phyloP scores from a whole-genome alignment of 2,329 filamentous ascomycete species.

The Sporothrix dimorphospora region DNA sequence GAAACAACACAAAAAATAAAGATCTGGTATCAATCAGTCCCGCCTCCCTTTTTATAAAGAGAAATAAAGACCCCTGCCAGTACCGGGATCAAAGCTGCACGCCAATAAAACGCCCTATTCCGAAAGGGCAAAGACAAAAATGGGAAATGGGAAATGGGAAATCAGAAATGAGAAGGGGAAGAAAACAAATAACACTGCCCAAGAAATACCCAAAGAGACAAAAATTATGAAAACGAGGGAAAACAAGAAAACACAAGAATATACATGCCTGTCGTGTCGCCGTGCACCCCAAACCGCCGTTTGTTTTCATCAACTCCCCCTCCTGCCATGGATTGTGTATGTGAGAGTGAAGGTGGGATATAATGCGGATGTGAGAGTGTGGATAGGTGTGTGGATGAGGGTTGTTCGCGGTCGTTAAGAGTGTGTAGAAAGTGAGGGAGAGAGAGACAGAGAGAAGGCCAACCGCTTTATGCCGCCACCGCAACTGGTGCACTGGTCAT shows the following conservation, averaged over 20 bases:
- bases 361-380: constrained; percentile 15
- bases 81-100: constrained; percentile 8
- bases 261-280: constrained; percentile 23
- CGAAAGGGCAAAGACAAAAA: not conserved
- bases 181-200: constrained; percentile 1
- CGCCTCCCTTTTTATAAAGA: not conserved
- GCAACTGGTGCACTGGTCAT: constrained; percentile 13
- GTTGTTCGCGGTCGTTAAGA: not conserved
- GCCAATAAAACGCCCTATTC: constrained; percentile 18
- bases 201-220: constrained; percentile 1
- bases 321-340: not conserved
- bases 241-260: not conserved
- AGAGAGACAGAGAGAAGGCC: no score
- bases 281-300: constrained; percentile 6
- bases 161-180: not conserved
- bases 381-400: not conserved
- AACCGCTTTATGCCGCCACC: constrained; percentile 13
- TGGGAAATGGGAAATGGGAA: not conserved
- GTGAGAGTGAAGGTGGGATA: constrained; percentile 11
- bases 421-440: not conserved
- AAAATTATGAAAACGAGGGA: not conserved
- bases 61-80: constrained; percentile 5
- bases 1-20: not conserved
- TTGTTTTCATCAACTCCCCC: not conserved
- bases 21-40: constrained; percentile 26